Conservation (phyloP, 495 filamentous ascomycete genomes). For the Alectoria sarmentosa region DNA sequence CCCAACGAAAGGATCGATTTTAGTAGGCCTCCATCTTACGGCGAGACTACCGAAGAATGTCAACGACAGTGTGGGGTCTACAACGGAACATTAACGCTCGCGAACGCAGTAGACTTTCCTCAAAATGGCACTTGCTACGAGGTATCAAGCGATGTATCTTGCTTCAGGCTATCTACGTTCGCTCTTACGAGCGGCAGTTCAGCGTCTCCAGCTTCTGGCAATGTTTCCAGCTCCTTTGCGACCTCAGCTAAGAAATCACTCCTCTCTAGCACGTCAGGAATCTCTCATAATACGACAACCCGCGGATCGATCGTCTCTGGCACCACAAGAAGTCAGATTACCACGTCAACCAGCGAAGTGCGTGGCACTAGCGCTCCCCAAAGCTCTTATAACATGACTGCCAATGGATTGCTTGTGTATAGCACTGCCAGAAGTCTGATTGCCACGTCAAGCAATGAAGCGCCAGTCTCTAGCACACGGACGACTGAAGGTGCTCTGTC, state of each 20-base stretch:
- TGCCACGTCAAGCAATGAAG: too few species aligned
- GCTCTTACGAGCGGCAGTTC: neutral
- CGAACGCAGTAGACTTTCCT: neutral
- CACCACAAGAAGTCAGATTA: neutral
- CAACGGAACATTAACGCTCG: neutral
- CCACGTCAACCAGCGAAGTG: neutral
- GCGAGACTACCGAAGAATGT: neutral
- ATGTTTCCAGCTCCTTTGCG: neutral
- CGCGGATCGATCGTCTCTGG: neutral
- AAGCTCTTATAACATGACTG: neutral
- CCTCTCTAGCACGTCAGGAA: neutral
- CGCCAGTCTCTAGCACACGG: neutral
- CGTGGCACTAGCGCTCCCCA: neutral
- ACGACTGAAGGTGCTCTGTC: neutral
- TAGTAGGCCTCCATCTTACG: neutral
- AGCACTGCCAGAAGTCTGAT: too few species aligned
- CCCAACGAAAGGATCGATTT: slow-evolving; percentile 1
- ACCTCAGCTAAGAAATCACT: neutral
- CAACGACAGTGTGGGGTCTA: neutral
- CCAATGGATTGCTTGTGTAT: neutral
- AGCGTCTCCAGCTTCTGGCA: neutral
- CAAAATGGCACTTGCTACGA: neutral
- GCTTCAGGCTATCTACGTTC: neutral
- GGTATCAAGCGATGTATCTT: neutral
- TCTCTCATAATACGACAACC: neutral